These are phyloP conservation scores for Fusarium staphyleae DNA, from an alignment of 2,329 filamentous ascomycete species.

Conservation along the genomic window DNA sequence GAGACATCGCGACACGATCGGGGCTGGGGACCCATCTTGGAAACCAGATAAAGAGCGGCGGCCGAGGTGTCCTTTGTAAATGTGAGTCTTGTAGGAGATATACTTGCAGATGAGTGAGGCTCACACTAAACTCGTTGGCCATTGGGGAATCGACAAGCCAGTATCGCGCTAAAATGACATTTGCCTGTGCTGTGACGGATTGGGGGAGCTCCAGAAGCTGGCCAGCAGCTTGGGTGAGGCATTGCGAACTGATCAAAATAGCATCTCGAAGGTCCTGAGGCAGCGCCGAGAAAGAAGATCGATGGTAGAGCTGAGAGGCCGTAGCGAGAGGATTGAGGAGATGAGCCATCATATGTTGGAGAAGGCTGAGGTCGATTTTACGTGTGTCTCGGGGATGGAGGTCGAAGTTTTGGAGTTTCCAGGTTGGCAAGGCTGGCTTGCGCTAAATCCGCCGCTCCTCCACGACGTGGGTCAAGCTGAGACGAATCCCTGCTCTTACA, in stretches of 20 bases:
- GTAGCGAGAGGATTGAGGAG: slow-evolving; percentile 77
- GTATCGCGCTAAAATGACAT: slow-evolving; percentile 81
- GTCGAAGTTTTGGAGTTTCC: slow-evolving; percentile 5
- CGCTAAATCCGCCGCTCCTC: neutral
- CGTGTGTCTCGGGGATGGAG: neutral
- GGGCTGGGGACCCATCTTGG: slow-evolving; percentile 82
- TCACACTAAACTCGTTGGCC: slow-evolving; percentile 64
- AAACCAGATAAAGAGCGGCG: slow-evolving; percentile 78
- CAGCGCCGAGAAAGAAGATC: slow-evolving; percentile 63
- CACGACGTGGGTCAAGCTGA: slow-evolving; percentile 11
- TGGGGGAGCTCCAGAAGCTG: slow-evolving; percentile 85
- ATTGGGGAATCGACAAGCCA: slow-evolving; percentile 70
- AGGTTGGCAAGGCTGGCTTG: slow-evolving; percentile 30
- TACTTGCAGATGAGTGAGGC: slow-evolving; percentile 13
- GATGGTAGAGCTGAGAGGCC: slow-evolving; percentile 69
- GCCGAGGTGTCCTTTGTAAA: slow-evolving; percentile 75
- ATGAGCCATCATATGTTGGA: slow-evolving; percentile 56
- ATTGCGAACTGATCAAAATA: slow-evolving; percentile 74
- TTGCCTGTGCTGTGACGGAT: slow-evolving; percentile 83
- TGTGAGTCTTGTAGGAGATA: slow-evolving; percentile 8
- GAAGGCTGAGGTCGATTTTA: neutral
- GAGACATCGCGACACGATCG: slow-evolving; percentile 80
- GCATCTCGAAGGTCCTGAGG: slow-evolving; percentile 74
- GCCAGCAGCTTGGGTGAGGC: slow-evolving; percentile 79
- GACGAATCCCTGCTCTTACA: slow-evolving; percentile 12